Evolutionary conservation across 768 basidiomycete genomes (phyloP), one percentile per base, ranked within the genome.

Genomic region (Termitomyces sp.): DNA sequence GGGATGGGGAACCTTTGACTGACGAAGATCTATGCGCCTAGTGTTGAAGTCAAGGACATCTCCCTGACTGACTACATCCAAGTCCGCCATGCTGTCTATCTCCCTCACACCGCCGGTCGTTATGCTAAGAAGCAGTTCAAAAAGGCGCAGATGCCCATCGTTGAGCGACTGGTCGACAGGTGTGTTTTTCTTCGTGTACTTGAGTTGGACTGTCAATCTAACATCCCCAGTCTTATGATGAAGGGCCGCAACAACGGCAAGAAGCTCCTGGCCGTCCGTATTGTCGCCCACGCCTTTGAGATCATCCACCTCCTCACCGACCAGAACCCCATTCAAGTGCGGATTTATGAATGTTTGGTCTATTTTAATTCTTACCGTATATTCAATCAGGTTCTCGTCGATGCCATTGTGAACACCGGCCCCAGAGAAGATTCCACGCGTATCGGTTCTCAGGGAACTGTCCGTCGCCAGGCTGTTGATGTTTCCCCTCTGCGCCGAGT

Each of bases 181-280:
- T 92, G 69, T 66, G 85, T 72, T 43, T 27, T 25, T 21, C 54
- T 46, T 44, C 42, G 8, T 40, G 23, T 43, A 4, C 14, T 34
- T 27, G 14, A 3, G n/a, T 11, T 29, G 11, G 31, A 54, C 29
- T 32, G 25, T 46, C 54, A 49, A 11, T 55, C 45, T 27, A 42
- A 25, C 11, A 32, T 56, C 16, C 54, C 59, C 65, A 96, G 94
- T 75, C 78, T 99, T 73, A 99, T 99, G 97, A 99, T 99, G 97
- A 97, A 98, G 81, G 97, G 97, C 60, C 95, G 97, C 77, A 99
- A 98, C 88, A 98, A 95, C 79, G 97, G 97, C 72, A 98, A 98
- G 83, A 98, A 98, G 80, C 87, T 98, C 73, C 78, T 99, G 75
- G 89, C 97, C 68, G 92, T 99, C 75, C 94, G 97, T 77, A 99